Percentiles rank a stretch among this genome's conserved stretches.
Evolutionary conservation across 2,329 filamentous ascomycete species (phyloP).

Genomic region (Trichoderma harzianum): DNA sequence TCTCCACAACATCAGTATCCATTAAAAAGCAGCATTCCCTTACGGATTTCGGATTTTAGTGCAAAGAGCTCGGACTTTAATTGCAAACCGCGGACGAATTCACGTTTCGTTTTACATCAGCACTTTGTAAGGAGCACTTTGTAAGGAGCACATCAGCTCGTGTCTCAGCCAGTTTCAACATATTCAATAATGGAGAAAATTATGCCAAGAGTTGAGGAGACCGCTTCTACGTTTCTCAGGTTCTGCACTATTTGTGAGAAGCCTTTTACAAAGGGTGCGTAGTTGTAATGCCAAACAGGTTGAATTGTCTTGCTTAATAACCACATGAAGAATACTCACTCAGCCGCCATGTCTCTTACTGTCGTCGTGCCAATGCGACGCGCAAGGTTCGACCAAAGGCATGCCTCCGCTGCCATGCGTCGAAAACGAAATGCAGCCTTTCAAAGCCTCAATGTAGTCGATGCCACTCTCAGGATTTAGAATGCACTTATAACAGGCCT

Average conservation of each 20-base stretch:
- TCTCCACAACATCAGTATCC: background rate
- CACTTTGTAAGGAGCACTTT: background rate
- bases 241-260: background rate
- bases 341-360: background rate
- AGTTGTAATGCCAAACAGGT: background rate
- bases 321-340: background rate
- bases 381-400: background rate
- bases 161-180: background rate
- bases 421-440: background rate
- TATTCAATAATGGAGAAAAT: background rate
- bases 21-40: background rate
- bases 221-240: background rate
- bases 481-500: background rate
- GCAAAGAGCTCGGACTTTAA: background rate
- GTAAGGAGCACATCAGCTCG: background rate
- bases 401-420: background rate
- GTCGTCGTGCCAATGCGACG: background rate
- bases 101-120: background rate
- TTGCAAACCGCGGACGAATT: background rate
- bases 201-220: background rate
- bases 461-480: background rate
- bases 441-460: background rate
- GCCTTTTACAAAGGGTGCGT: background rate
- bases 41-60: background rate
- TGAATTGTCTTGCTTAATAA: background rate